Conservation (phyloP, 352 stramenopile species). For the Phytophthora palmivora region DNA sequence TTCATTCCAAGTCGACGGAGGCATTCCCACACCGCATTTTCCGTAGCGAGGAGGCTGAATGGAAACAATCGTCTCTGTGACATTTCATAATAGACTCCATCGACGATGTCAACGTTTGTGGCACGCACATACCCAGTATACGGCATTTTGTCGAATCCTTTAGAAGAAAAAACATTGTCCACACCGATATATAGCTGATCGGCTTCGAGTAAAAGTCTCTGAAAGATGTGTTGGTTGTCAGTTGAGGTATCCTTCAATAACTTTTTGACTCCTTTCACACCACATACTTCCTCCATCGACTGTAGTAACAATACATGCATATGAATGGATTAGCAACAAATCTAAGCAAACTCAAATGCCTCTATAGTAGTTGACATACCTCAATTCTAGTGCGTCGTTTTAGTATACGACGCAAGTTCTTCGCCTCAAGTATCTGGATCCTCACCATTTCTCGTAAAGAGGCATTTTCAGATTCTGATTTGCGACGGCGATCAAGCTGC, state of each 20-base stretch:
- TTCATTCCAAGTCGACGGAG: background rate
- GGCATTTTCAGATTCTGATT: background rate
- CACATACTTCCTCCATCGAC: conserved; percentile 3
- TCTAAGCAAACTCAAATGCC: too few relatives aligned
- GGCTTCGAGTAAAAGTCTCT: conserved; percentile 4
- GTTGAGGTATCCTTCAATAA: background rate
- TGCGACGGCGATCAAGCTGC: background rate
- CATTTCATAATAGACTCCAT: conserved; percentile 28
- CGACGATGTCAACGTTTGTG: conserved; percentile 3
- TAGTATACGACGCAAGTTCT: conserved; percentile 1
- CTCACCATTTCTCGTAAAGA: background rate
- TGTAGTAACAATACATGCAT: background rate
- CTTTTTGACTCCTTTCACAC: background rate
- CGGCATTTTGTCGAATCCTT: conserved; percentile 7
- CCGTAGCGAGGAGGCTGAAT: conserved; percentile 8
- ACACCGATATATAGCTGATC: conserved; percentile 13
- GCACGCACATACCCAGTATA: conserved; percentile 4
- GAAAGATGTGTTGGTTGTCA: background rate
- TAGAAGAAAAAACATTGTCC: conserved; percentile 16
- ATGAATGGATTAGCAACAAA: background rate
- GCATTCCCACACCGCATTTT: conserved; percentile 7
- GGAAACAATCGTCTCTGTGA: conserved; percentile 18
- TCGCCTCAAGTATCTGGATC: conserved; percentile 9
- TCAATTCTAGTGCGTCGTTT: conserved; percentile 2
- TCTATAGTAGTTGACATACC: background rate